Percentiles rank a stretch among this genome's conserved stretches.
phyloP scores from a whole-genome alignment of 768 basidiomycete genomes.

The Lentinula sp. region DNA sequence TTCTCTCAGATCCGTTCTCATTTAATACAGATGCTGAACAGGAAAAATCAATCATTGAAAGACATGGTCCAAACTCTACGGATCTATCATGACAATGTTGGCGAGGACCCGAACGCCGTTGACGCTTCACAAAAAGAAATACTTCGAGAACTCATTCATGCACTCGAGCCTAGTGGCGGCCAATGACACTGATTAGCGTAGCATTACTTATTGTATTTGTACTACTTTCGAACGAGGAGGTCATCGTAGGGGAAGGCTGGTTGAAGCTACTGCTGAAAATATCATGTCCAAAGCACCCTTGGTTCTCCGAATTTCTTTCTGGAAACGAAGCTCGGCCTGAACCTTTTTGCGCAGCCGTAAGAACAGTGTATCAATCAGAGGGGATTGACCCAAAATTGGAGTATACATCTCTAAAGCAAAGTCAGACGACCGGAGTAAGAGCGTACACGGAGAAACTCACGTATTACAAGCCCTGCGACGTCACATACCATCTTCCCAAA shows the following conservation, averaged over 20 bases:
- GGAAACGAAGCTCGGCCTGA: constrained; percentile 80
- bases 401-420: constrained; percentile 75
- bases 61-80: constrained; percentile 69
- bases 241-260: background rate
- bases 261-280: constrained; percentile 43
- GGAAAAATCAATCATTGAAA: constrained; percentile 64
- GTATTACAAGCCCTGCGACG: constrained; percentile 74
- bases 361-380: constrained; percentile 84
- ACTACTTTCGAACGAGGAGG: background rate
- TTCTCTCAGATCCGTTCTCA: constrained; percentile 70
- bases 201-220: background rate
- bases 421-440: constrained; percentile 5
- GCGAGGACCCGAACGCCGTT: constrained; percentile 32
- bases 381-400: constrained; percentile 89
- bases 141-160: constrained; percentile 58
- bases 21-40: constrained; percentile 63
- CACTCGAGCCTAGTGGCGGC: constrained; percentile 32
- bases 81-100: constrained; percentile 70
- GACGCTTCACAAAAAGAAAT: constrained; percentile 58
- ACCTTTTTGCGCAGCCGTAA: constrained; percentile 78
- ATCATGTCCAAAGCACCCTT: constrained; percentile 92
- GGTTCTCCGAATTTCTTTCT: constrained; percentile 75
- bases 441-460: constrained; percentile 36
- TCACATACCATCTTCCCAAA: constrained; percentile 90
- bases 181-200: constrained; percentile 3